Evolutionary conservation across 768 basidiomycete species (phyloP).

Genomic region (Rhizopogon vulgaris): DNA sequence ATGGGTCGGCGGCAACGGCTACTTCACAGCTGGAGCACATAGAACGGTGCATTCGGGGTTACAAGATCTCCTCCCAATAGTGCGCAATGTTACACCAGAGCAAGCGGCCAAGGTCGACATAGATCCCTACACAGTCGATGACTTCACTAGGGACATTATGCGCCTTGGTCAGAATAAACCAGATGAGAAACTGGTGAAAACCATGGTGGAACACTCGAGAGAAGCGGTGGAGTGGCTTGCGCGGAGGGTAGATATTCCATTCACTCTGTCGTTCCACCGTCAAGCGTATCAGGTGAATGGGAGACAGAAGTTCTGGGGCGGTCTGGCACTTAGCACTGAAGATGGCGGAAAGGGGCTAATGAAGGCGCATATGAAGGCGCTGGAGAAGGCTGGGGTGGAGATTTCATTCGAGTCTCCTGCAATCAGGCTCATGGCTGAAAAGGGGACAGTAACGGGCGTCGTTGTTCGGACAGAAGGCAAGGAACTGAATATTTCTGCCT

Average conservation of each 20-base stretch:
- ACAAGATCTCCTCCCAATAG: constrained; percentile 50
- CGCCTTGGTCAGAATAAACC: constrained; percentile 48
- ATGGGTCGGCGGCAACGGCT: constrained; percentile 69
- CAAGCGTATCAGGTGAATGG: constrained; percentile 64
- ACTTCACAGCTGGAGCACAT: constrained; percentile 66
- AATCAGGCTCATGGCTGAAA: constrained; percentile 24
- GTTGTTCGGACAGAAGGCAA: constrained; percentile 34
- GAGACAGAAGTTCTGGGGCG: constrained; percentile 66
- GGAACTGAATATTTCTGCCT: constrained; percentile 30
- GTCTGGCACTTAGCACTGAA: constrained; percentile 54
- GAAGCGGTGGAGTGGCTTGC: constrained; percentile 55
- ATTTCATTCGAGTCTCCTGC: constrained; percentile 55
- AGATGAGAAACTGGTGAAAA: constrained; percentile 41
- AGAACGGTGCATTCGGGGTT: constrained; percentile 60
- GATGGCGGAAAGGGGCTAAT: constrained; percentile 68
- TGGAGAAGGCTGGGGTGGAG: constrained; percentile 44
- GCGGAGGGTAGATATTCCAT: constrained; percentile 43
- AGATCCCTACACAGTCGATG: constrained; percentile 47
- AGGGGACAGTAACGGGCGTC: constrained; percentile 40
- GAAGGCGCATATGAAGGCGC: constrained; percentile 43
- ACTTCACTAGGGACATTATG: constrained; percentile 56
- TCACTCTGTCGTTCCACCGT: constrained; percentile 53
- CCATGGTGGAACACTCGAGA: constrained; percentile 51
- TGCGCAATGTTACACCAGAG: constrained; percentile 40
- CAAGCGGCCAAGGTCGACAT: constrained; percentile 46